Percentiles rank a stretch among this genome's conserved stretches.
Conservation (phyloP, 441 rosid genomes). For the Viola pubescens region DNA sequence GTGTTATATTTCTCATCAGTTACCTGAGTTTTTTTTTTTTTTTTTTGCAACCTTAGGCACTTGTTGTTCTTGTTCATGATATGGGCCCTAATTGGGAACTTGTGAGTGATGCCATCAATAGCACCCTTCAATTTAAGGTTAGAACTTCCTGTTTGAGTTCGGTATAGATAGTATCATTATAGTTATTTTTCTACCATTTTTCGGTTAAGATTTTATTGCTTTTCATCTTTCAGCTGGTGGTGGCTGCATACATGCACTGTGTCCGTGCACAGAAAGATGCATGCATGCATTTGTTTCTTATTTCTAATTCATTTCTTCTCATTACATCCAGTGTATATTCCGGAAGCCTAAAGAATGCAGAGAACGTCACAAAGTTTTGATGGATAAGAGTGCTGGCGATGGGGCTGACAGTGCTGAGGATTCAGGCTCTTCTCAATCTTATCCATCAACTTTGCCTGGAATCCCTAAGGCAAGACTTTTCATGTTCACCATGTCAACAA, state of each 20-base stretch:
- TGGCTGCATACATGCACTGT: neutral
- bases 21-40: slow-evolving; percentile 14
- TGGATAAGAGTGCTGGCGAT: slow-evolving; percentile 88
- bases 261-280: too few species aligned
- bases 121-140: slow-evolving; percentile 89
- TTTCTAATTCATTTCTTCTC: slow-evolving; percentile 16
- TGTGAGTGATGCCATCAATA: slow-evolving; percentile 94
- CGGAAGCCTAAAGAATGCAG: slow-evolving; percentile 93
- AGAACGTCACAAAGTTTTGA: slow-evolving; percentile 90
- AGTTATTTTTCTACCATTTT: too few species aligned
- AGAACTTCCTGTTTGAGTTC: neutral
- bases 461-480: slow-evolving; percentile 78
- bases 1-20: slow-evolving; percentile 8
- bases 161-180: too few species aligned
- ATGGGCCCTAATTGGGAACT: slow-evolving; percentile 99
- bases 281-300: neutral
- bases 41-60: slow-evolving; percentile 56
- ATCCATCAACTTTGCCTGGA: slow-evolving; percentile 99
- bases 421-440: slow-evolving; percentile 95
- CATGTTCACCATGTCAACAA: neutral
- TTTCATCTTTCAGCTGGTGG: slow-evolving; percentile 7
- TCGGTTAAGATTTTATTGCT: neutral
- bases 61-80: slow-evolving; percentile 98
- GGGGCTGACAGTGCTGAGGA: slow-evolving; percentile 99
- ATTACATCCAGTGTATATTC: slow-evolving; percentile 65